phyloP scores from a whole-genome alignment of 441 rosid species.

The Erodium texanum region DNA sequence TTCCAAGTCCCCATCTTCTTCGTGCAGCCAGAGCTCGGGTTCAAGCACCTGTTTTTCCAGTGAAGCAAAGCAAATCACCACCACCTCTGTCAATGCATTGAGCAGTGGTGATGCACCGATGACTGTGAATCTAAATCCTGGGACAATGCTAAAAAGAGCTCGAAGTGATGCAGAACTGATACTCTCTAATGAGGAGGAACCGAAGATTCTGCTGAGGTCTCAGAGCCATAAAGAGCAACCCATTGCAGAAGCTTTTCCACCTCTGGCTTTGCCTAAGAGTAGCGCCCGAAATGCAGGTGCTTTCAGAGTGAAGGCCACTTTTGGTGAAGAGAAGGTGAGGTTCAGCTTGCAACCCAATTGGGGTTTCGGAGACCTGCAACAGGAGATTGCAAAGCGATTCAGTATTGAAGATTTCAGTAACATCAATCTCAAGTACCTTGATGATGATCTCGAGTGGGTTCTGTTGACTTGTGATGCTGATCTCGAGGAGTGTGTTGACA shows the following conservation, averaged over 20 bases:
- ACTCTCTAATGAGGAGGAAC: slow-evolving; percentile 39
- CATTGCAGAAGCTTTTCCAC: slow-evolving; percentile 27
- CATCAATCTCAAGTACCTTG: slow-evolving; percentile 70
- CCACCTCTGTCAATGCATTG: slow-evolving; percentile 16
- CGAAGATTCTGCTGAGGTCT: slow-evolving; percentile 41
- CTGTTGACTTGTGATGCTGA: slow-evolving; percentile 86
- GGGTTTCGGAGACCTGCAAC: slow-evolving; percentile 48
- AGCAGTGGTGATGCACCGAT: slow-evolving; percentile 23
- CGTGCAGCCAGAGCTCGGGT: slow-evolving; percentile 60
- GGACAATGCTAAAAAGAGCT: slow-evolving; percentile 41
- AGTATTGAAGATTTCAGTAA: slow-evolving; percentile 34
- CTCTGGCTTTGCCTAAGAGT: slow-evolving; percentile 24
- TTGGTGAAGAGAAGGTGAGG: slow-evolving; percentile 52
- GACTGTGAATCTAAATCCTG: slow-evolving; percentile 25
- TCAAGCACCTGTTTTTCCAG: slow-evolving; percentile 54
- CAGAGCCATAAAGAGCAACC: slow-evolving; percentile 57
- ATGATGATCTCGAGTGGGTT: slow-evolving; percentile 85
- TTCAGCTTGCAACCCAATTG: slow-evolving; percentile 55
- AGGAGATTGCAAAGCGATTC: slow-evolving; percentile 60
- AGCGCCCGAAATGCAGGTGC: slow-evolving; percentile 8
- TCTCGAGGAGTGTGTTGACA: slow-evolving; percentile 81
- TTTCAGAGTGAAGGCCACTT: slow-evolving; percentile 47
- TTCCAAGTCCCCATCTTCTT: slow-evolving; percentile 48
- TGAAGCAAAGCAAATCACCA: slow-evolving; percentile 34
- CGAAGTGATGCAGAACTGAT: slow-evolving; percentile 43